These are phyloP conservation scores for Morella rubra DNA, from an alignment of 306 rosid species.

Conservation along the genomic window DNA sequence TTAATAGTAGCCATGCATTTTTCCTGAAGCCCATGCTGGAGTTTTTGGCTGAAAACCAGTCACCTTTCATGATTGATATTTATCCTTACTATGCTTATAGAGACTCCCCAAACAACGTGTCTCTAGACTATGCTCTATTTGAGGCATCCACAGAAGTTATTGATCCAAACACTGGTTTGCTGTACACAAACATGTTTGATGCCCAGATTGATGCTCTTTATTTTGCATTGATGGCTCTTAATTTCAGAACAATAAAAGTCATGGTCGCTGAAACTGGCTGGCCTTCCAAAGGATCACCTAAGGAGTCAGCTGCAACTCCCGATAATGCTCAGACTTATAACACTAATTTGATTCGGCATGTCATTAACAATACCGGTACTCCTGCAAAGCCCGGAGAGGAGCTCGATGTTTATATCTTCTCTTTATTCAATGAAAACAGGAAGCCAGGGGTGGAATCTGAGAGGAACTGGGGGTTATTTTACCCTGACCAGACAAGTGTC, in stretches of 20 bases:
- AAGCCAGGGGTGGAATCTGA: conserved; percentile 95
- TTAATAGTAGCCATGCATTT: conserved; percentile 79
- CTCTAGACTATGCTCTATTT: conserved; percentile 83
- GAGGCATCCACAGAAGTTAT: conserved; percentile 88
- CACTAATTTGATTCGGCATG: conserved; percentile 55
- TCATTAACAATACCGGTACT: conserved; percentile 51
- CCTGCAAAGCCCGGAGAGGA: conserved; percentile 50
- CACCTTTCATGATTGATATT: conserved; percentile 95
- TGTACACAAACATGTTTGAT: conserved; percentile 93
- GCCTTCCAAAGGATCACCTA: conserved; percentile 97
- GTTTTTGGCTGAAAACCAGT: conserved; percentile 89
- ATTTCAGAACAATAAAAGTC: conserved; percentile 80
- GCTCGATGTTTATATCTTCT: conserved; percentile 51
- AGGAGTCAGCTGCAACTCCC: conserved; percentile 83
- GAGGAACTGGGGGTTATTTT: conserved; percentile 96
- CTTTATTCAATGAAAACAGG: conserved; percentile 83
- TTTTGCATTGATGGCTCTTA: conserved; percentile 82
- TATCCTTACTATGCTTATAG: conserved; percentile 97
- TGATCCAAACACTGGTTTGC: conserved; percentile 94
- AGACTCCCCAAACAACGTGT: conserved; percentile 69
- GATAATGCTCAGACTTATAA: conserved; percentile 81
- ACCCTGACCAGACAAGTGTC: conserved; percentile 94
- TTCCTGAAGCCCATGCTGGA: conserved; percentile 91
- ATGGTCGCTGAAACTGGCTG: conserved; percentile 98
- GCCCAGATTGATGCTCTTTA: conserved; percentile 96